Evolutionary conservation across 2,329 filamentous ascomycete genomes (phyloP).

Genomic region (Colletotrichum limetticola): DNA sequence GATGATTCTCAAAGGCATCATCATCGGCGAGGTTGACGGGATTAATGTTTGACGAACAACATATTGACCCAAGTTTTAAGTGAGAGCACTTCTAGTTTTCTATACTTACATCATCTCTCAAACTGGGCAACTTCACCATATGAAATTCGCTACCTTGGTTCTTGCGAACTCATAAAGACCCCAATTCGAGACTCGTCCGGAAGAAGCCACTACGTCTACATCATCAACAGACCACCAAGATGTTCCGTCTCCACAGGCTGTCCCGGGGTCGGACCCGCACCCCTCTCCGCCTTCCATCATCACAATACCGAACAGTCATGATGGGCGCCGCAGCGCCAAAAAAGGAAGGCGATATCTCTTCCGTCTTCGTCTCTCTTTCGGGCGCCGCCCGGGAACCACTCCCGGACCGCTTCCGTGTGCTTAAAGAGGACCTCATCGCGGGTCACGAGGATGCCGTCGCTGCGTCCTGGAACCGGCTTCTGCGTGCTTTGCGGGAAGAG

Average conservation of each 20-base stretch:
- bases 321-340: constrained; percentile 46
- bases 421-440: constrained; percentile 64
- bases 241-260: neutral
- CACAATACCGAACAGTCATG: constrained; percentile 22
- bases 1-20: neutral
- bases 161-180: too few species aligned
- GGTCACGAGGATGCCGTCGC: constrained; percentile 60
- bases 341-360: constrained; percentile 71
- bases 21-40: neutral
- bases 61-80: neutral
- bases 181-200: neutral
- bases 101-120: neutral
- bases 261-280: neutral
- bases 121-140: too few species aligned
- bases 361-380: constrained; percentile 69
- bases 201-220: neutral
- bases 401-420: constrained; percentile 64
- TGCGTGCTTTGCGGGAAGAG: constrained; percentile 56
- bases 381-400: constrained; percentile 57
- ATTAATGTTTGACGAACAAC: neutral
- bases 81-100: neutral
- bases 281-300: neutral
- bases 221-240: neutral
- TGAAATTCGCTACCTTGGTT: too few species aligned
- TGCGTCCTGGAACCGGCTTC: constrained; percentile 60